Conservation (phyloP, 352 stramenopile genomes). For the Phytopythium oedochilum region DNA sequence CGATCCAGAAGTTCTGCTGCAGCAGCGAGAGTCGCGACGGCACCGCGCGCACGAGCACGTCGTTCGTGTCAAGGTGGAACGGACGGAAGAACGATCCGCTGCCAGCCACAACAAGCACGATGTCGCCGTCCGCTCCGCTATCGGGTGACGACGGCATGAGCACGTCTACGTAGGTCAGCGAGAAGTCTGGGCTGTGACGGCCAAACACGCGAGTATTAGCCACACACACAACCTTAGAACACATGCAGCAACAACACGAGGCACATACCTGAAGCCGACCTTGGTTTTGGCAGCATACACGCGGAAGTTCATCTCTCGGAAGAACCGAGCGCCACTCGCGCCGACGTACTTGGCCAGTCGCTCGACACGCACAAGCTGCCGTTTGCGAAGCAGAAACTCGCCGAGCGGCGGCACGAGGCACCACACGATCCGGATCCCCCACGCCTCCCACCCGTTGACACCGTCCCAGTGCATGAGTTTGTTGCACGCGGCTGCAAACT, state of each 20-base stretch:
- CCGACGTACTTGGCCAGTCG: slow-evolving; percentile 62
- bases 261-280: slow-evolving; percentile 60
- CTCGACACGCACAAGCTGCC: slow-evolving; percentile 61
- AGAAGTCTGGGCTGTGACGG: slow-evolving; percentile 66
- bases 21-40: slow-evolving; percentile 61
- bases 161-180: slow-evolving; percentile 77
- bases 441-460: slow-evolving; percentile 52
- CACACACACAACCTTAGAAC: too few relatives aligned
- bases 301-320: slow-evolving; percentile 77
- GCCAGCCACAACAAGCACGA: slow-evolving; percentile 61
- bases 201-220: background rate
- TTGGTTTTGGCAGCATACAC: slow-evolving; percentile 73
- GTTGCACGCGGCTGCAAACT: slow-evolving; percentile 74
- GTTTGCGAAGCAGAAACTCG: slow-evolving; percentile 59
- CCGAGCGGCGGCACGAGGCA: slow-evolving; percentile 38
- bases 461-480: slow-evolving; percentile 55
- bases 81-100: slow-evolving; percentile 79
- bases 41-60: slow-evolving; percentile 71
- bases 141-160: slow-evolving; percentile 39
- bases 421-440: slow-evolving; percentile 41
- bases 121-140: background rate
- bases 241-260: background rate
- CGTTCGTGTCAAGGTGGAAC: slow-evolving; percentile 81
- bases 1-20: slow-evolving; percentile 81
- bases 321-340: slow-evolving; percentile 68